Conservation (phyloP, 805 yeast species). For the Clavispora santaluciae region DNA sequence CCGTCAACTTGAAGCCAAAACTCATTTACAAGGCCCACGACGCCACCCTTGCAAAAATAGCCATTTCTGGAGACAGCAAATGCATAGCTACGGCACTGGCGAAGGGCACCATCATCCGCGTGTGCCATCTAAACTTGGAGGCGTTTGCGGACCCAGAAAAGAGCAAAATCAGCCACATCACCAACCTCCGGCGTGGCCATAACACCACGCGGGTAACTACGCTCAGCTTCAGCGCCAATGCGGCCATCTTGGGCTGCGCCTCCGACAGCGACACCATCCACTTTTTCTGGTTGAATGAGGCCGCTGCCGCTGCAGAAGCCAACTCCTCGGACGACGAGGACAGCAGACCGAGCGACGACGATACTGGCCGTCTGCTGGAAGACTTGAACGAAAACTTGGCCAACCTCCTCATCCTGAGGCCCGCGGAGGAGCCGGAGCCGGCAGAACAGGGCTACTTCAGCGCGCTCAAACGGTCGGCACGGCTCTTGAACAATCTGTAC, state of each 20-base stretch:
- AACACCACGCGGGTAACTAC: constrained; percentile 31
- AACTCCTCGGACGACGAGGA: constrained; percentile 13
- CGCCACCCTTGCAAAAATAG: constrained; percentile 28
- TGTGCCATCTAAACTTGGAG: constrained; percentile 20
- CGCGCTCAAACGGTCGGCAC: constrained; percentile 22
- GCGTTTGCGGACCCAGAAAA: constrained; percentile 5
- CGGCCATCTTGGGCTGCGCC: constrained; percentile 33
- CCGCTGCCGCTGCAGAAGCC: constrained; percentile 5
- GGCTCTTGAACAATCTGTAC: constrained; percentile 30
- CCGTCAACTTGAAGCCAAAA: constrained; percentile 27
- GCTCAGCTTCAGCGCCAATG: constrained; percentile 31
- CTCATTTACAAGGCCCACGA: constrained; percentile 39
- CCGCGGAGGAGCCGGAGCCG: constrained; percentile 3
- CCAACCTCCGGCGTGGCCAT: constrained; percentile 38
- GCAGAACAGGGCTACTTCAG: constrained; percentile 11
- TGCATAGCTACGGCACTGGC: constrained; percentile 38
- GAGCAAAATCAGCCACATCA: constrained; percentile 23
- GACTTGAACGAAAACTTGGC: constrained; percentile 41
- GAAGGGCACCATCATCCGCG: constrained; percentile 40
- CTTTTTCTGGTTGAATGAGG: constrained; percentile 24
- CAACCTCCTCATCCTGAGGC: constrained; percentile 26
- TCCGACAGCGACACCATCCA: constrained; percentile 40
- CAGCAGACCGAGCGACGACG: constrained; percentile 6
- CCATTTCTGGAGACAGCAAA: constrained; percentile 22
- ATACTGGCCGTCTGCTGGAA: constrained; percentile 28